Conservation (phyloP, 228 moss, liverwort and hornwort genomes). For the Sphagnum magellanicum region DNA sequence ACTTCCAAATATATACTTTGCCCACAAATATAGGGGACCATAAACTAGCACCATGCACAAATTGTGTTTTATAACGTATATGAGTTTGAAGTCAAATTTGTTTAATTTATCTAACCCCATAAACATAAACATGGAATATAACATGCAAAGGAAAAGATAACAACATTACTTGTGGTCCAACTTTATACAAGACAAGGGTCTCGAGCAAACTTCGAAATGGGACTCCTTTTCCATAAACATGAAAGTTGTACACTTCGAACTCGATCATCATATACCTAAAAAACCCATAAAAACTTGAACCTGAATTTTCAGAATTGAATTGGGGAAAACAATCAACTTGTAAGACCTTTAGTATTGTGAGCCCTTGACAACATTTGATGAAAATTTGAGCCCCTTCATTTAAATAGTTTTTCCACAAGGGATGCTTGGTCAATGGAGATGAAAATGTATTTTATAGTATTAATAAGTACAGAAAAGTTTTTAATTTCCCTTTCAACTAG, state of each 20-base stretch:
- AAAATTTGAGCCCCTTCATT: not conserved
- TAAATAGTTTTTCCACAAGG: not conserved
- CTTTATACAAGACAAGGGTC: slow-evolving; percentile 71
- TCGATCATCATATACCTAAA: slow-evolving; percentile 69
- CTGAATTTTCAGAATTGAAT: no score
- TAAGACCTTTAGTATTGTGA: not conserved
- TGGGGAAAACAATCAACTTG: not conserved
- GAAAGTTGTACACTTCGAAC: slow-evolving; percentile 73
- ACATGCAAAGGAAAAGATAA: no score
- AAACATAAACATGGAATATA: not conserved
- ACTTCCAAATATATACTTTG: no score
- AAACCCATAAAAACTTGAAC: no score
- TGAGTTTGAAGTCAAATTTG: not conserved
- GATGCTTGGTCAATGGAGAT: not conserved
- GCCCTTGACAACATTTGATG: not conserved
- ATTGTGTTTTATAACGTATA: not conserved
- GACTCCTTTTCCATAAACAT: slow-evolving; percentile 49
- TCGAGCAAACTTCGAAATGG: slow-evolving; percentile 79
- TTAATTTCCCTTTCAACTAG: no score
- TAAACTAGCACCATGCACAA: not conserved
- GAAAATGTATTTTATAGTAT: not conserved
- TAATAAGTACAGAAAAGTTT: no score
- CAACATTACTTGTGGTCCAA: slow-evolving; percentile 67
- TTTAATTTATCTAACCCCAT: no score
- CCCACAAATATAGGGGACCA: not conserved